Evolutionary conservation across 2,329 filamentous ascomycete species (phyloP).

Genomic region (Leptographium procerum): DNA sequence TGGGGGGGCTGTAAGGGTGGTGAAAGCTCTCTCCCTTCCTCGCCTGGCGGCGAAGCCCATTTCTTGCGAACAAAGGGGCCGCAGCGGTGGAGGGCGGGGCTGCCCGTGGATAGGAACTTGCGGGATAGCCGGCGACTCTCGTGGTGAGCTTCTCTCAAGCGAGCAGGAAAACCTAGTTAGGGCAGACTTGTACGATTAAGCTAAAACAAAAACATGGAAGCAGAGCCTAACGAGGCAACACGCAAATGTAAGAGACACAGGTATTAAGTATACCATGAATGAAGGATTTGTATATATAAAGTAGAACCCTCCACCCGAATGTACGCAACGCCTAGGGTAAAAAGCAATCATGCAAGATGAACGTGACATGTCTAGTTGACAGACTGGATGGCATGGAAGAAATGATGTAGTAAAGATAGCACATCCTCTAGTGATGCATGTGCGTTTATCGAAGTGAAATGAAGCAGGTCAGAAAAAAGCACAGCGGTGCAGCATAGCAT

Average conservation of each 20-base stretch:
- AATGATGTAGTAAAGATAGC: background rate
- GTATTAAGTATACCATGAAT: background rate
- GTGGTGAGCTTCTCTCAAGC: too few relatives aligned
- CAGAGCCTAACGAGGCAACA: background rate
- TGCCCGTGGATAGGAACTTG: too few relatives aligned
- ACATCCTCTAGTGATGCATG: background rate
- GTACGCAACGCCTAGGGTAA: background rate
- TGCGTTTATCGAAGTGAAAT: background rate
- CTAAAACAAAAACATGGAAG: background rate
- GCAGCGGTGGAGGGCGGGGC: too few relatives aligned
- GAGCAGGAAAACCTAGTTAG: background rate
- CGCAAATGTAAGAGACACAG: background rate
- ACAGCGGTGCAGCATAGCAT: background rate
- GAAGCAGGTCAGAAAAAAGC: background rate
- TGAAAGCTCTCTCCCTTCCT: too few relatives aligned
- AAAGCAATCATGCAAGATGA: background rate
- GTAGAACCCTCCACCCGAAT: background rate
- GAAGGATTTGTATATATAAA: background rate
- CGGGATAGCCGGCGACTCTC: too few relatives aligned
- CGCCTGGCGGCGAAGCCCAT: too few relatives aligned
- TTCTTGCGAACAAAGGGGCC: too few relatives aligned
- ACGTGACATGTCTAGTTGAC: background rate
- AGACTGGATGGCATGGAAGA: background rate
- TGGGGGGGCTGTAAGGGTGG: too few relatives aligned
- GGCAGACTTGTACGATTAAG: background rate